A percentile compares a stretch with the other conserved stretches of the same genome.
Conservation (phyloP, 1,284 basidiomycete species). For the Fereydounia khargensis region DNA sequence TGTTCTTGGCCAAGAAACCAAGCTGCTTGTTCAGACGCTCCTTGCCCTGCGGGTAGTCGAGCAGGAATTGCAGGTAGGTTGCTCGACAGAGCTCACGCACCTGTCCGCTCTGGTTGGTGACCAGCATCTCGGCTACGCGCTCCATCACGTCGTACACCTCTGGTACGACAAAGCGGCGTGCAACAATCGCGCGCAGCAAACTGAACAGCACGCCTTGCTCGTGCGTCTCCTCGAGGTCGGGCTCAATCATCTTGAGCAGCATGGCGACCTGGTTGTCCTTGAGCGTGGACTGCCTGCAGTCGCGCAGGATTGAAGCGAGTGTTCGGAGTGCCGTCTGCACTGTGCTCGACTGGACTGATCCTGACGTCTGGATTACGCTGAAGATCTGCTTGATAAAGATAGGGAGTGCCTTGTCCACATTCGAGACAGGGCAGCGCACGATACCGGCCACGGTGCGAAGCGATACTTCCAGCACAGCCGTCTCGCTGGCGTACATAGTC, state of each 20-base stretch:
- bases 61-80: slow-evolving; percentile 86
- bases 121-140: slow-evolving; percentile 86
- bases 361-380: slow-evolving; percentile 76
- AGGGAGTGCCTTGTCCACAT: slow-evolving; percentile 74
- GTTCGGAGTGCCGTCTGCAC: slow-evolving; percentile 86
- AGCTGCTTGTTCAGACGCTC: slow-evolving; percentile 83
- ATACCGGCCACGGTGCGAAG: slow-evolving; percentile 80
- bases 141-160: slow-evolving; percentile 99
- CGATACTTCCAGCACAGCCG: slow-evolving; percentile 74
- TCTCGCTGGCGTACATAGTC: slow-evolving; percentile 80
- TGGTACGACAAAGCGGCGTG: slow-evolving; percentile 85
- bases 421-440: slow-evolving; percentile 77
- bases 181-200: slow-evolving; percentile 85
- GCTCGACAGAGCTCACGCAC: slow-evolving; percentile 89
- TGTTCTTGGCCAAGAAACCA: slow-evolving; percentile 88
- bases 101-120: slow-evolving; percentile 85
- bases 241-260: slow-evolving; percentile 78
- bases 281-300: slow-evolving; percentile 65
- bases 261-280: slow-evolving; percentile 86
- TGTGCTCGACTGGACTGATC: slow-evolving; percentile 79
- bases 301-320: slow-evolving; percentile 76
- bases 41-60: slow-evolving; percentile 97
- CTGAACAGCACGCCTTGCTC: slow-evolving; percentile 79
- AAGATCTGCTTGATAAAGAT: slow-evolving; percentile 84
- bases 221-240: slow-evolving; percentile 91